Evolutionary conservation across 495 filamentous ascomycete species (phyloP).

Genomic region (Talaromyces stipitatus): DNA sequence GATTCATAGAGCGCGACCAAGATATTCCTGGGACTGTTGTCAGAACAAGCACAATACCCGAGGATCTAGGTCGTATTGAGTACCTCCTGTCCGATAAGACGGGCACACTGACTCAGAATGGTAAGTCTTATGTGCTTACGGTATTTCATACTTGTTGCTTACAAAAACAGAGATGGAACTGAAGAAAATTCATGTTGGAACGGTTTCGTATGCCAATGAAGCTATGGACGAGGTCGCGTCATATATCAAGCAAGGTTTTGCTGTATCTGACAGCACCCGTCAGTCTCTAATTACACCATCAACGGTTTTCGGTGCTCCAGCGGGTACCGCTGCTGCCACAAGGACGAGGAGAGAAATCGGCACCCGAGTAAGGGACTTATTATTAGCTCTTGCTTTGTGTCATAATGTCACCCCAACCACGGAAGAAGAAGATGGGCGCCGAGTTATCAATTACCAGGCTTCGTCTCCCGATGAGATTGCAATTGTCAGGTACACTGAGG

Average conservation of each 20-base stretch:
- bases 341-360: slow-evolving; percentile 89
- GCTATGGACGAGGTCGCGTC: slow-evolving; percentile 94
- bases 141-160: slow-evolving; percentile 1
- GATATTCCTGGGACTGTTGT: slow-evolving; percentile 90
- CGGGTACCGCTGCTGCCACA: slow-evolving; percentile 54
- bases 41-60: slow-evolving; percentile 92
- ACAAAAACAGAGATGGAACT: slow-evolving; percentile 75
- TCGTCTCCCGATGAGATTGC: slow-evolving; percentile 98
- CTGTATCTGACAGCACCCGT: slow-evolving; percentile 27
- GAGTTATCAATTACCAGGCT: slow-evolving; percentile 85
- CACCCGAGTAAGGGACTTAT: slow-evolving; percentile 80
- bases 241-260: slow-evolving; percentile 78
- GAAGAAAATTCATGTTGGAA: slow-evolving; percentile 97
- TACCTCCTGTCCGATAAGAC: slow-evolving; percentile 97
- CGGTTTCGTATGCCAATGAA: slow-evolving; percentile 95
- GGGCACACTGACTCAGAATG: slow-evolving; percentile 92
- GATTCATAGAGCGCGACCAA: slow-evolving; percentile 86
- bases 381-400: slow-evolving; percentile 85
- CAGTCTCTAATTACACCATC: slow-evolving; percentile 63
- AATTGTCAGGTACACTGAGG: slow-evolving; percentile 93
- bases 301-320: slow-evolving; percentile 50
- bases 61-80: slow-evolving; percentile 92
- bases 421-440: slow-evolving; percentile 70
- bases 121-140: slow-evolving; percentile 19
- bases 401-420: slow-evolving; percentile 95